Base-by-base conservation (phyloP, 345 rosid genomes). In the Eucalyptus marginata region DNA sequence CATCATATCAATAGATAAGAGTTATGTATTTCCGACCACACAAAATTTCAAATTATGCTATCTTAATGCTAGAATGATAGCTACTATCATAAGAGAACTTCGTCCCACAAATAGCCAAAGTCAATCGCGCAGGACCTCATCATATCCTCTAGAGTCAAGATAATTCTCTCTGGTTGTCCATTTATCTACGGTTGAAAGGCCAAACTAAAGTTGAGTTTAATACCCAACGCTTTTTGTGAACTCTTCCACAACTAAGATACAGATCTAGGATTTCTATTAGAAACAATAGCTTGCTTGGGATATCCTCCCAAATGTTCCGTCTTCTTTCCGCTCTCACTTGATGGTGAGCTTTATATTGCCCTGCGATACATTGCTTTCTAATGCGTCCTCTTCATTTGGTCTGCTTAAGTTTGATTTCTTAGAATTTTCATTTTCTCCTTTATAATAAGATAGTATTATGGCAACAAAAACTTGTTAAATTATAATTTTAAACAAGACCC, bases 301-400 rank as follows among this genome's bases (percentile, higher is more conserved):
- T 97, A 96, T 90, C 99, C 98, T 56, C 97, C 96, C 86, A 96
- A 95, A 99, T 52, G 97, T 96, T 88, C 3, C 44, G 88, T 9
- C 87, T 56, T 80, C n/a, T 33, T 46, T 56, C 36, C 62, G 49
- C 25, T 29, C 31, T 66, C 40, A 51, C 36, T 87, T 80, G 15
- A 46, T 79, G 18, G 18, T 62, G 49, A n/a, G 86, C 84, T 68
- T 40, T 49, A 66, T 27, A 33, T 50, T 86, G 56, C 62, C 20
- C 8, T 11, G 12, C 27, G 13, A 50, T 59, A 31, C n/a, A 56
- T 64, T 86, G 59, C 88, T 56, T 64, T 58, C 27, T 44, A 18
- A 68, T 22, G 40, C 31, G 46, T 50, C 6, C 64, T 86, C 27
- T 49, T 86, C 58, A 47, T 52, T 59, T 86, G 59, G 27, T 86